phyloP scores from a whole-genome alignment of 768 basidiomycete species.

The Trametes cingulata region DNA sequence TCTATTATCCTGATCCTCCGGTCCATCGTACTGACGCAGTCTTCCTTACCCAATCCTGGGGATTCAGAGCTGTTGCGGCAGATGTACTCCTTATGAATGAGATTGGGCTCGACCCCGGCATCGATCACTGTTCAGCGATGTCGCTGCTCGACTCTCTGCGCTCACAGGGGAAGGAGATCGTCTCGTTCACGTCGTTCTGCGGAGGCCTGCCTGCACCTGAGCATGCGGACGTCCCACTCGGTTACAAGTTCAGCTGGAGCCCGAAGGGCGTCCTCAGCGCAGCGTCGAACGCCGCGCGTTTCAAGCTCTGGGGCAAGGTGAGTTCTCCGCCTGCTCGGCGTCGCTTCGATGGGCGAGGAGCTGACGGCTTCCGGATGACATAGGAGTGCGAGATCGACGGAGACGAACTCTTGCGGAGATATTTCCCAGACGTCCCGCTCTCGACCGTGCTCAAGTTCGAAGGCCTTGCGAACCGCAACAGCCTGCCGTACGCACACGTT shows the following conservation, averaged over 20 bases:
- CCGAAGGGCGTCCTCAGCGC: constrained; percentile 85
- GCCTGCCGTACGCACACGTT: constrained; percentile 63
- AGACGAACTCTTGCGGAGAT: constrained; percentile 50
- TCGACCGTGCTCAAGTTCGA: constrained; percentile 66
- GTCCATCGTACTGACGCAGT: neutral
- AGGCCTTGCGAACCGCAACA: constrained; percentile 85
- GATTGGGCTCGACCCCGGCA: constrained; percentile 87
- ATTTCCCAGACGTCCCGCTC: constrained; percentile 70
- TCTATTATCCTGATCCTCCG: neutral
- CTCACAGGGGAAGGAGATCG: constrained; percentile 52
- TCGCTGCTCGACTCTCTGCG: constrained; percentile 59
- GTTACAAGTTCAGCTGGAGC: constrained; percentile 96
- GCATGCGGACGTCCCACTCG: constrained; percentile 59
- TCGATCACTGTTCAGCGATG: constrained; percentile 87
- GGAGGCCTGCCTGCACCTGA: constrained; percentile 89
- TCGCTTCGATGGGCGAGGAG: neutral
- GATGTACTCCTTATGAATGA: constrained; percentile 83
- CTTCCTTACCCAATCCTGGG: neutral
- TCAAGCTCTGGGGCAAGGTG: constrained; percentile 59
- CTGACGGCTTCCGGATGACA: neutral
- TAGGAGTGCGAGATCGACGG: constrained; percentile 54
- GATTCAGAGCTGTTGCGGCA: constrained; percentile 54
- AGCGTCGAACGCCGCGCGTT: constrained; percentile 71
- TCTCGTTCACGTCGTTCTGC: constrained; percentile 87
- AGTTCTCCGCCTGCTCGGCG: constrained; percentile 22